Base-by-base conservation (phyloP, 371 early-diverging fungal species). In the Rhizopus arrhizus region DNA sequence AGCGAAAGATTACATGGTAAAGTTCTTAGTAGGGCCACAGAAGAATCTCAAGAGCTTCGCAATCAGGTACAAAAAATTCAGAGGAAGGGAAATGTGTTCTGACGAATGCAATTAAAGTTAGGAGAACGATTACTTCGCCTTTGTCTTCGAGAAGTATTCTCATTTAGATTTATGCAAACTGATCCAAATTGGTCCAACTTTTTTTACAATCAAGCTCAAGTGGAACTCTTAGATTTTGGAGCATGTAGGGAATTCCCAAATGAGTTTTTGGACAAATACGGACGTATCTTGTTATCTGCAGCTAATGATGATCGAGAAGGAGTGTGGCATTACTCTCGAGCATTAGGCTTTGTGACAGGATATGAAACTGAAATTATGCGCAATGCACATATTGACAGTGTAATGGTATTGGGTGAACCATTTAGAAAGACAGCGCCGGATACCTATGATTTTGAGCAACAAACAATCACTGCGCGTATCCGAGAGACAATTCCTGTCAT, bases 151-250 rank as follows among this genome's bases (percentile, higher is more conserved):
- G 98, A 97, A 68, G 80, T 98, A 42, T 97, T 97, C 69, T 86
- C 85, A 29, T 96, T 93, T 72, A 82, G 87, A 57, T 95, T 91
- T 74, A 97, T 98, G 98, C 98, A 98, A 73, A 98, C 98, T 10
- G 98, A 98, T 69, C 98, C 98, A 4, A 98, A 98, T 70, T 98
- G 97, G 97, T 86, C 94, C 56, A 98, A 98, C 73, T 98, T 98
- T 67, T 78, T 98, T 61, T 98, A 94, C 69, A 86, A 94, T 65
- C 71, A 68, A 12, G 74, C 79, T 34, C 89, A 85, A 78, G 80
- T 97, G 49, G 88, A 89, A 31, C 66, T 98, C 64, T 68, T 98
- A 29, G 98, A 98, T 70, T 98, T 98, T 82, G 98, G 98, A 12
- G 93, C 97, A 2, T 89, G 93, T 29, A 85, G 96, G n/a, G 89